phyloP scores from a whole-genome alignment of 2,329 filamentous ascomycete species.

The Clonostachys rhizophaga region DNA sequence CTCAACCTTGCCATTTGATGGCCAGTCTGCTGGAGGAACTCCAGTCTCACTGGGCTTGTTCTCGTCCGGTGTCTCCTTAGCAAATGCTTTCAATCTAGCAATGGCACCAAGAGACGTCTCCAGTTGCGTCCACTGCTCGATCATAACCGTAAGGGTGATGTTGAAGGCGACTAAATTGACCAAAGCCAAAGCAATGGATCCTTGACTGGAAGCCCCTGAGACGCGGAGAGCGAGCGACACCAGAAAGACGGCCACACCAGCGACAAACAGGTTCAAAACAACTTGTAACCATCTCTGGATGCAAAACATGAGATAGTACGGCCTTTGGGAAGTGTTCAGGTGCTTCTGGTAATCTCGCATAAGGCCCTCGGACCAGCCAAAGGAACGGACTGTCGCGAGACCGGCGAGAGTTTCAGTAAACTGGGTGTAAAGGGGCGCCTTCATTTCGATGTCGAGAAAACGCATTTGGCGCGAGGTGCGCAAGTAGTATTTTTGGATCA shows the following conservation, averaged over 20 bases:
- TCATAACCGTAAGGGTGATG: constrained; percentile 19
- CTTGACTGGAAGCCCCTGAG: background rate
- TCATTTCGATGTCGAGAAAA: constrained; percentile 47
- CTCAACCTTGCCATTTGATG: constrained; percentile 13
- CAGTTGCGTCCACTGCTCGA: constrained; percentile 26
- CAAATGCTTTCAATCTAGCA: constrained; percentile 23
- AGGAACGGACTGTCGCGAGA: constrained; percentile 14
- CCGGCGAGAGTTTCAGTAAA: constrained; percentile 26
- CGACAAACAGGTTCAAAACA: constrained; percentile 32
- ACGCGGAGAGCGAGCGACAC: constrained; percentile 25
- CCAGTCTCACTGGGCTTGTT: constrained; percentile 6
- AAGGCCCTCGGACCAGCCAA: constrained; percentile 16
- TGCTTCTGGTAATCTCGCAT: constrained; percentile 33
- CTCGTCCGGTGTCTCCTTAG: constrained; percentile 16
- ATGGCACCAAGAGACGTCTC: constrained; percentile 29
- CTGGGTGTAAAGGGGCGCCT: constrained; percentile 34
- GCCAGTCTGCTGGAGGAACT: constrained; percentile 14
- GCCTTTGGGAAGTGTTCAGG: constrained; percentile 19
- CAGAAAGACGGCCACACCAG: constrained; percentile 19
- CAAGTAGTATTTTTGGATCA: constrained; percentile 19
- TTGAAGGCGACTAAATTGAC: constrained; percentile 18
- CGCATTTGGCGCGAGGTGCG: constrained; percentile 50
- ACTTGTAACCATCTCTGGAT: constrained; percentile 40
- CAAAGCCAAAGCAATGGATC: constrained; percentile 10
- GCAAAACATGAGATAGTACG: constrained; percentile 28